These are phyloP conservation scores for Cinnamomum chago DNA, from an alignment of 164 flowering plant species.

Conservation along the genomic window DNA sequence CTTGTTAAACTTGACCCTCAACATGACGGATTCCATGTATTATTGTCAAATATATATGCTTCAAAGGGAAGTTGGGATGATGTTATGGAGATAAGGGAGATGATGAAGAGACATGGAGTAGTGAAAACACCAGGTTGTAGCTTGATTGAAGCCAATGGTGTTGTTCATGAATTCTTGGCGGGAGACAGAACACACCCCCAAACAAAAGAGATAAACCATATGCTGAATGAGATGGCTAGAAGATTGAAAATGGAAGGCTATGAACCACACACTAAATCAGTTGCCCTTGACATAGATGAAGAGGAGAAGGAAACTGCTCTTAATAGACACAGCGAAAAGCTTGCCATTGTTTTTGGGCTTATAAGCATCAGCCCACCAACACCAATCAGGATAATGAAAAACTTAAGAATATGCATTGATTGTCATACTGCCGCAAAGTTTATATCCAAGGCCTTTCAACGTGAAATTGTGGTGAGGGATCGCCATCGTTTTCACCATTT, in stretches of 20 bases:
- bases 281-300: conserved; percentile 32
- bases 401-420: conserved; percentile 11
- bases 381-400: conserved; percentile 11
- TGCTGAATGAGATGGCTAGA: conserved; percentile 29
- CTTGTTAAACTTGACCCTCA: conserved; percentile 37
- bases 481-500: conserved; percentile 16
- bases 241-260: conserved; percentile 30
- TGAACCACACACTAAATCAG: conserved; percentile 25
- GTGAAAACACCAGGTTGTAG: conserved; percentile 43
- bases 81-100: conserved; percentile 27
- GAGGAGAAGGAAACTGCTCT: conserved; percentile 35
- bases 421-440: conserved; percentile 11
- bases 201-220: conserved; percentile 22
- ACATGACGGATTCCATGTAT: conserved; percentile 42
- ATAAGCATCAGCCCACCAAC: neutral
- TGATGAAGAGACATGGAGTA: conserved; percentile 32
- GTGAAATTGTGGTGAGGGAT: conserved; percentile 14
- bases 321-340: conserved; percentile 36
- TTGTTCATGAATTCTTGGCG: conserved; percentile 36
- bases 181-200: conserved; percentile 36
- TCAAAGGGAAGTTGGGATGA: conserved; percentile 36
- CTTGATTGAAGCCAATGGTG: conserved; percentile 35
- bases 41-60: conserved; percentile 41
- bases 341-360: conserved; percentile 41
- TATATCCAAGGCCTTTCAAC: conserved; percentile 5